Conservation (phyloP, 2,329 filamentous ascomycete genomes). For the Hypoxylon sp. region DNA sequence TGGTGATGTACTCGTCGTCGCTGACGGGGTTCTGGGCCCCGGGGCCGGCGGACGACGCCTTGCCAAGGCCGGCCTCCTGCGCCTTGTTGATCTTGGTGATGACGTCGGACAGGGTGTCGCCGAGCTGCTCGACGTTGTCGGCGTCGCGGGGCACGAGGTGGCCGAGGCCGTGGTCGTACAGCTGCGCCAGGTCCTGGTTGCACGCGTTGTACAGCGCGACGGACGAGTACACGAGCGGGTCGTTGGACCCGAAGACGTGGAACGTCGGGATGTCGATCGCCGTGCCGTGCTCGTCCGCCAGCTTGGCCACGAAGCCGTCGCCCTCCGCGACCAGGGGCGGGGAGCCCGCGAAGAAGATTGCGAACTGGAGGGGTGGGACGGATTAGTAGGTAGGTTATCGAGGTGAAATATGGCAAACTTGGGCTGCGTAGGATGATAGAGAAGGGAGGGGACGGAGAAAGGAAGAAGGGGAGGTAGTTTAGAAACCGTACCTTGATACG, state of each 20-base stretch:
- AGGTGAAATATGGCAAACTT: neutral
- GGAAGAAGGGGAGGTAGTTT: neutral
- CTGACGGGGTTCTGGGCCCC: slow-evolving; percentile 8
- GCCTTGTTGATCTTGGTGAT: slow-evolving; percentile 32
- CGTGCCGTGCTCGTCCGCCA: slow-evolving; percentile 50
- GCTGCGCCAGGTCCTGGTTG: slow-evolving; percentile 57
- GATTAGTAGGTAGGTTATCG: neutral
- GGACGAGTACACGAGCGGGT: slow-evolving; percentile 62
- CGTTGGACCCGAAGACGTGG: slow-evolving; percentile 56
- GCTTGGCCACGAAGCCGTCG: slow-evolving; percentile 45
- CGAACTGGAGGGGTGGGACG: slow-evolving; percentile 51
- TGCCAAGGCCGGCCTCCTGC: neutral
- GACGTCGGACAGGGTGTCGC: slow-evolving; percentile 42
- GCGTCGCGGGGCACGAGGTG: slow-evolving; percentile 60
- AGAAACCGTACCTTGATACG: slow-evolving; percentile 38
- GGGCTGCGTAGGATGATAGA: neutral
- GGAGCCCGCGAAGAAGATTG: slow-evolving; percentile 61
- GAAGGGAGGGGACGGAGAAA: neutral
- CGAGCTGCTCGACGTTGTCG: slow-evolving; percentile 44
- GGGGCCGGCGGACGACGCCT: slow-evolving; percentile 4
- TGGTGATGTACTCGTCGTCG: slow-evolving; percentile 10
- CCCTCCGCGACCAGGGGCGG: slow-evolving; percentile 51
- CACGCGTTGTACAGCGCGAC: slow-evolving; percentile 64
- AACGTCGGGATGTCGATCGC: slow-evolving; percentile 54
- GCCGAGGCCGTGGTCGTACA: slow-evolving; percentile 65